Conservation (phyloP, 306 rosid species). For the Styphnolobium japonicum region DNA sequence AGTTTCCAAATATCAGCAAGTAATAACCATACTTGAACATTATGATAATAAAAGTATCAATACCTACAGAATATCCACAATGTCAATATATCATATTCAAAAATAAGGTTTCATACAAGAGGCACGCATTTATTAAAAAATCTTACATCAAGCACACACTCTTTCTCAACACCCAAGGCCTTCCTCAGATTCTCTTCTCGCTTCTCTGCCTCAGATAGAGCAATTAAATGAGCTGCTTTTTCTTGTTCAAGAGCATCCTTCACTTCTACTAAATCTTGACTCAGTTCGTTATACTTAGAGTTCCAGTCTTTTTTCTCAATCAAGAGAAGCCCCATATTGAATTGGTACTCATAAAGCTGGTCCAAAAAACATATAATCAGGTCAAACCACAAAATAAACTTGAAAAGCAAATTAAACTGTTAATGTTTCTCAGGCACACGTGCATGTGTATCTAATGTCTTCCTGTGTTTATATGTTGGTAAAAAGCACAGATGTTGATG, state of each 20-base stretch:
- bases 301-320: slow-evolving; percentile 96
- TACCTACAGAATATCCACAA: neutral
- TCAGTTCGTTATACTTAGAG: slow-evolving; percentile 56
- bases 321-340: slow-evolving; percentile 94
- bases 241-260: slow-evolving; percentile 67
- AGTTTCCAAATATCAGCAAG: slow-evolving; percentile 38
- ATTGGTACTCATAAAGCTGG: slow-evolving; percentile 95
- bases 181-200: slow-evolving; percentile 81
- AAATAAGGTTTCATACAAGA: neutral
- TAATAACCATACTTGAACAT: neutral
- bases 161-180: slow-evolving; percentile 95
- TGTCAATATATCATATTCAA: neutral
- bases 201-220: slow-evolving; percentile 71
- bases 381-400: neutral
- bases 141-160: slow-evolving; percentile 94
- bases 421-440: neutral
- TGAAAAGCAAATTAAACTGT: neutral
- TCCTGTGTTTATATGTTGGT: neutral
- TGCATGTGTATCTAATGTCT: neutral
- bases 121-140: neutral
- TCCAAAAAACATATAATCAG: slow-evolving; percentile 12
- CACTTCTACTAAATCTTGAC: slow-evolving; percentile 54
- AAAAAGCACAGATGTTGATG: neutral
- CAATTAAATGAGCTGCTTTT: slow-evolving; percentile 69
- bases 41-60: neutral